Evolutionary conservation across 192 early-diverging fungal species (phyloP).

Genomic region (Coemansia sp.): DNA sequence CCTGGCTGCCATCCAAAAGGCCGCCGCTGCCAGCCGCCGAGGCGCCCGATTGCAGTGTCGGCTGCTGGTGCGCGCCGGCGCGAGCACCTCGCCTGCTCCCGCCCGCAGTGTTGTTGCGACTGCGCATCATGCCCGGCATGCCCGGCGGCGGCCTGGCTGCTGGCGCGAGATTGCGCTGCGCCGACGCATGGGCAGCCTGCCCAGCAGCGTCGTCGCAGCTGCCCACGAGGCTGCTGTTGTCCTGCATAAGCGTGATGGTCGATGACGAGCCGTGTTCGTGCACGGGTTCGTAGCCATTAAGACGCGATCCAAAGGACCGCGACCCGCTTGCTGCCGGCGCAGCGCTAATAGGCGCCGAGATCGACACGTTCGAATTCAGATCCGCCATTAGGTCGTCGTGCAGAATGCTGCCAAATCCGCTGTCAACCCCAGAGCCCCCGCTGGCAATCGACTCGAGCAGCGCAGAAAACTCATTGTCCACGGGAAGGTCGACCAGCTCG

Average conservation of each 20-base stretch:
- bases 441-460: conserved; percentile 48
- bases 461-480: conserved; percentile 46
- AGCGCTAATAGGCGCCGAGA: conserved; percentile 18
- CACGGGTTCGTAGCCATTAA: not conserved
- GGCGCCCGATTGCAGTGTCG: no score
- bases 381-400: conserved; percentile 25
- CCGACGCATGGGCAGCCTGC: not conserved
- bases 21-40: no score
- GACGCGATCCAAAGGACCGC: conserved; percentile 16
- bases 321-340: not conserved
- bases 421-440: conserved; percentile 18
- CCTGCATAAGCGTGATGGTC: conserved; percentile 49
- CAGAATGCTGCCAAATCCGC: conserved; percentile 16
- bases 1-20: no score
- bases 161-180: conserved; percentile 2
- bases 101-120: not conserved
- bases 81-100: not conserved
- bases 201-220: conserved; percentile 15
- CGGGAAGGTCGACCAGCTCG: conserved; percentile 33
- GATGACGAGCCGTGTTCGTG: conserved; percentile 44
- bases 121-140: conserved; percentile 28
- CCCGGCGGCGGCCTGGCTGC: conserved; percentile 36
- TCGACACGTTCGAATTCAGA: conserved; percentile 12
- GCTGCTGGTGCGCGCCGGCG: not conserved
- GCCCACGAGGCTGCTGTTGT: conserved; percentile 22